Evolutionary conservation across 2,329 filamentous ascomycete genomes (phyloP), one percentile per base, ranked within the genome.

Genomic region (Neonectria magnoliae): DNA sequence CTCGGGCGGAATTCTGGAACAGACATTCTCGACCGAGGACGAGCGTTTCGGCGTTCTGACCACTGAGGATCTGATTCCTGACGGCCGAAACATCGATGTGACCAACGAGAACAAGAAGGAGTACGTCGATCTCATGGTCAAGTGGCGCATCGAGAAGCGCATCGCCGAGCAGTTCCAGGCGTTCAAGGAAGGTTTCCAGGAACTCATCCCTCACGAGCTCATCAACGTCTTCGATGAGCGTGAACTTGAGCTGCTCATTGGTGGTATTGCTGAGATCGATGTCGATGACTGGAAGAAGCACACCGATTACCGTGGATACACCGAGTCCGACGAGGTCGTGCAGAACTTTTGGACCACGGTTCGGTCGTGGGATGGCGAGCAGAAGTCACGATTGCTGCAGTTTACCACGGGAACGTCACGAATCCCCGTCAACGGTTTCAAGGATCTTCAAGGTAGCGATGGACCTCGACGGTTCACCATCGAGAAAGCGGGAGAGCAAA

Each of bases 251-350:
- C 83, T 99, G 71, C 87, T 99, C 72, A 98, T 99, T 76, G 96
- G 96, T 71, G 96, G 96, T 86, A 99, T 99, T 74, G 96, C 96
- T n/a, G 96, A 99, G 81, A 99, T 99, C 72, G 96, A 99, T 76
- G 95, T 99, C 16, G 96, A 99, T 65, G 96, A 99, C 81, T 99
- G 96, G 96, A 98, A 99, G 91, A 99, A 99, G 85, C 96, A 99
- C 82, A 99, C 96, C 51, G 96, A 99, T 77, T 99, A 99, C 81
- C 92, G 96, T 73, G 96, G 96, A 59, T 99, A 99, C 86, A 98
- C 97, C 10, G 96, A 99, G 82, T 94, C 91, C 62, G 96, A 99
- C 75, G 93, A 98, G 76, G 96, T 99, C 27, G 96, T 99, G 71
- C 93, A 97, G 80, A 94, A 97, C 84, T 99, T 99, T 87, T 99